phyloP scores from a whole-genome alignment of 2,329 filamentous ascomycete species.

The Seiridium cupressi region DNA sequence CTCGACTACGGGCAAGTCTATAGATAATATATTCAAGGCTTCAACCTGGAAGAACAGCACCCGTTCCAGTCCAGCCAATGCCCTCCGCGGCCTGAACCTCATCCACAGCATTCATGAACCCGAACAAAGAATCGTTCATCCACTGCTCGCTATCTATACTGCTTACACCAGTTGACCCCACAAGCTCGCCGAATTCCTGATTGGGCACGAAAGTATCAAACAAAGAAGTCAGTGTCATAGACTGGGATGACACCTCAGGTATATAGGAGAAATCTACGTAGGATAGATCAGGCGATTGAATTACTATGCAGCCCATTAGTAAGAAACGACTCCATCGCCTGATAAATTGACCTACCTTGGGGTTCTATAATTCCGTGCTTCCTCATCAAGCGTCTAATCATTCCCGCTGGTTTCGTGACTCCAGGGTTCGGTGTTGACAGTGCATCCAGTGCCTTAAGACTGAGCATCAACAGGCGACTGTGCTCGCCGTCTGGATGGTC shows the following conservation, averaged over 20 bases:
- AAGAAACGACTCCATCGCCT: background rate
- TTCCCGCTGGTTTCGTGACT: background rate
- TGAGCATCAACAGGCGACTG: background rate
- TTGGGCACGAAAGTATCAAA: background rate
- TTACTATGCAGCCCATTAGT: background rate
- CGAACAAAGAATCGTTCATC: background rate
- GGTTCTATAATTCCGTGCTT: background rate
- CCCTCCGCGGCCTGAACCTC: background rate
- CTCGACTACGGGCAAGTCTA: background rate
- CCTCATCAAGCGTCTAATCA: background rate
- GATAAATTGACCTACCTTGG: background rate
- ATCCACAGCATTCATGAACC: background rate
- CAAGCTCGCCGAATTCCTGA: background rate
- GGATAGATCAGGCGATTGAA: background rate
- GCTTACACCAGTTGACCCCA: background rate
- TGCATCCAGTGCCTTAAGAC: background rate
- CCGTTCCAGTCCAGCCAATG: background rate
- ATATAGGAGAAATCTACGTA: background rate
- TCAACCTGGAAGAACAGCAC: background rate
- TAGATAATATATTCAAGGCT: background rate
- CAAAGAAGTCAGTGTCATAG: background rate
- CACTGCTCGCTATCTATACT: background rate
- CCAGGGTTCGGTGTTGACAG: slow-evolving; percentile 1
- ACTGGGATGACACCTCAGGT: background rate
- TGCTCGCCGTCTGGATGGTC: background rate